These are phyloP conservation scores for Spizellomyces punctatus DNA, from an alignment of 192 early-diverging fungal species.

Conservation along the genomic window DNA sequence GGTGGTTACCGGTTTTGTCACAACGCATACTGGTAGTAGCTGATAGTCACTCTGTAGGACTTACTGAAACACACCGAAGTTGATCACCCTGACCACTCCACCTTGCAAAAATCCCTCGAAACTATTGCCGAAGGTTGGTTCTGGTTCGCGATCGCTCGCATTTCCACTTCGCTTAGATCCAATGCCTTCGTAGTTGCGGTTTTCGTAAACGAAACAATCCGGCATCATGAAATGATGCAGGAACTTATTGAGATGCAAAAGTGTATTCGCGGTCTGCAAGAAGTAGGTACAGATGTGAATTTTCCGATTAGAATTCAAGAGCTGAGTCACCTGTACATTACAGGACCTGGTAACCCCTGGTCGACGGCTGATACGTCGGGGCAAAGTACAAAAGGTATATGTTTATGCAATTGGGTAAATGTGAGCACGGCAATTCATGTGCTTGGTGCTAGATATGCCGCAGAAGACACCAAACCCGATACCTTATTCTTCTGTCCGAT, in stretches of 20 bases:
- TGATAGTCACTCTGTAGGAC: constrained; percentile 25
- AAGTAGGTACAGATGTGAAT: background rate
- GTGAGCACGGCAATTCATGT: background rate
- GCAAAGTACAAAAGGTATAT: constrained; percentile 59
- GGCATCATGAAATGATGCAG: constrained; percentile 75
- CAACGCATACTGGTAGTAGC: too few species aligned
- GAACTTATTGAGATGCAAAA: constrained; percentile 73
- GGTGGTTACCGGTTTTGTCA: too few species aligned
- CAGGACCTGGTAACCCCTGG: constrained; percentile 68
- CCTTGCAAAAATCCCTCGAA: constrained; percentile 64
- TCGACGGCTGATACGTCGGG: constrained; percentile 64
- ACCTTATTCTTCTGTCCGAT: constrained; percentile 78
- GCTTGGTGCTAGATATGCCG: constrained; percentile 60
- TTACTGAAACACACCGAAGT: constrained; percentile 62
- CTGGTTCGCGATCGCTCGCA: background rate
- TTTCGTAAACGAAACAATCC: constrained; percentile 80
- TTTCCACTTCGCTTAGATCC: too few species aligned
- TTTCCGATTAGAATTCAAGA: background rate
- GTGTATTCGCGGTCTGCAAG: constrained; percentile 62
- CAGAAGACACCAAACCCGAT: constrained; percentile 69
- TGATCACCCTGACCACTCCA: constrained; percentile 74
- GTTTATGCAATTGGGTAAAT: background rate
- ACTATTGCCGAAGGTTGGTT: constrained; percentile 47
- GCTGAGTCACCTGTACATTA: background rate
- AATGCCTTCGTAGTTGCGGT: constrained; percentile 51